Conservation (phyloP, 2,329 filamentous ascomycete species). For the Didymella lethalis region DNA sequence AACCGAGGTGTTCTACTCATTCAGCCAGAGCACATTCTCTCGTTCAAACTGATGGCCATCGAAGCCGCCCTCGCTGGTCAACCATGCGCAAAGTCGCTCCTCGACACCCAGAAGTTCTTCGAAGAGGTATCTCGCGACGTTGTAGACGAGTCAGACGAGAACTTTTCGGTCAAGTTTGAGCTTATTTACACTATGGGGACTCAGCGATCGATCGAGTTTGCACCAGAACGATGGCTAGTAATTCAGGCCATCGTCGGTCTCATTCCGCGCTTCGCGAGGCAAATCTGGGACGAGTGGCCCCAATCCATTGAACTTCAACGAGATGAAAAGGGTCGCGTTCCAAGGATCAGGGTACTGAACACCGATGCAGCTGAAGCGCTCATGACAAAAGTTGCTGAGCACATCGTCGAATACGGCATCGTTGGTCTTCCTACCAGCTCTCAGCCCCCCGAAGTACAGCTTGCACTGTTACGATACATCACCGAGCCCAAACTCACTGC, state of each 20-base stretch:
- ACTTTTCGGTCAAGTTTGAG: constrained; percentile 67
- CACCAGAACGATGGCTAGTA: constrained; percentile 64
- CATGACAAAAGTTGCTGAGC: constrained; percentile 32
- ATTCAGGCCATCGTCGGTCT: constrained; percentile 63
- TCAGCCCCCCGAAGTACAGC: constrained; percentile 46
- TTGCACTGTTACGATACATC: constrained; percentile 55
- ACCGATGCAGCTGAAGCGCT: constrained; percentile 46
- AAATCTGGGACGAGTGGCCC: constrained; percentile 45
- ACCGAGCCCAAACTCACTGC: constrained; percentile 28
- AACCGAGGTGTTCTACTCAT: constrained; percentile 65
- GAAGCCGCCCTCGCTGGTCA: constrained; percentile 55
- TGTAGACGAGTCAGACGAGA: constrained; percentile 72
- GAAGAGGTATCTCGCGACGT: constrained; percentile 61
- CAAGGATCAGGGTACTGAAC: constrained; percentile 59
- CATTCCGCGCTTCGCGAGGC: constrained; percentile 43
- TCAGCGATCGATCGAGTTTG: constrained; percentile 60
- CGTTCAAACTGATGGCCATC: constrained; percentile 68
- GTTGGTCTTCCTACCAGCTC: constrained; percentile 50
- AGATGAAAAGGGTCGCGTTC: constrained; percentile 53
- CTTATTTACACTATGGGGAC: constrained; percentile 69
- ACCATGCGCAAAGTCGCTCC: constrained; percentile 45
- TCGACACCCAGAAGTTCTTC: constrained; percentile 58
- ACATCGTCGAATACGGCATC: constrained; percentile 57
- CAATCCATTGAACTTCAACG: constrained; percentile 55
- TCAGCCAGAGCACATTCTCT: constrained; percentile 71